Percentiles rank a stretch among this genome's conserved stretches.
Evolutionary conservation across 306 rosid genomes (phyloP).

Genomic region (Cucurbita pepo): DNA sequence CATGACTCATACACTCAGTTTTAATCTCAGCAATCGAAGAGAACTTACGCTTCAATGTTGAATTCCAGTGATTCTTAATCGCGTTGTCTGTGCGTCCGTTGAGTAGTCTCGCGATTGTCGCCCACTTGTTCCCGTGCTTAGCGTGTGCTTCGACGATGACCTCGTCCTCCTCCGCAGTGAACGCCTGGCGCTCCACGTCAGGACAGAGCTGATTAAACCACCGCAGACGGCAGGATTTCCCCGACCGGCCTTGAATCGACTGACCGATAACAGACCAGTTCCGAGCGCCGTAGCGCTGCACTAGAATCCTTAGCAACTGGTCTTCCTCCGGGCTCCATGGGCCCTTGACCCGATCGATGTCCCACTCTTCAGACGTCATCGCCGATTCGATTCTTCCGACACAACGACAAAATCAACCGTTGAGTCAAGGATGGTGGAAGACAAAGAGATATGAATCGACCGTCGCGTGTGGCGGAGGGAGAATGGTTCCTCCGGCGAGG

Average conservation of each 20-base stretch:
- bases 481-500: background rate
- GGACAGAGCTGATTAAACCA: constrained; percentile 63
- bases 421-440: background rate
- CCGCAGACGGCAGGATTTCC: constrained; percentile 44
- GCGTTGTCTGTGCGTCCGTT: constrained; percentile 53
- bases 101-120: constrained; percentile 46
- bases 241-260: constrained; percentile 35
- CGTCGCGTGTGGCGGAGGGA: background rate
- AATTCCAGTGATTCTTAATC: constrained; percentile 56
- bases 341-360: constrained; percentile 32
- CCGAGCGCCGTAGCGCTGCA: constrained; percentile 26
- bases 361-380: constrained; percentile 14
- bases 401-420: background rate
- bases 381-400: background rate
- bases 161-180: constrained; percentile 32
- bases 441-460: background rate
- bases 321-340: constrained; percentile 53
- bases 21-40: constrained; percentile 15
- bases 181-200: constrained; percentile 33
- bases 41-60: constrained; percentile 36
- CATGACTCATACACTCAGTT: background rate
- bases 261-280: constrained; percentile 36
- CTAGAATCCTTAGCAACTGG: constrained; percentile 19
- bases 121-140: constrained; percentile 42
- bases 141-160: constrained; percentile 25